Evolutionary conservation across 139 green algal species (phyloP).

Genomic region (Coccomyxa sp.): DNA sequence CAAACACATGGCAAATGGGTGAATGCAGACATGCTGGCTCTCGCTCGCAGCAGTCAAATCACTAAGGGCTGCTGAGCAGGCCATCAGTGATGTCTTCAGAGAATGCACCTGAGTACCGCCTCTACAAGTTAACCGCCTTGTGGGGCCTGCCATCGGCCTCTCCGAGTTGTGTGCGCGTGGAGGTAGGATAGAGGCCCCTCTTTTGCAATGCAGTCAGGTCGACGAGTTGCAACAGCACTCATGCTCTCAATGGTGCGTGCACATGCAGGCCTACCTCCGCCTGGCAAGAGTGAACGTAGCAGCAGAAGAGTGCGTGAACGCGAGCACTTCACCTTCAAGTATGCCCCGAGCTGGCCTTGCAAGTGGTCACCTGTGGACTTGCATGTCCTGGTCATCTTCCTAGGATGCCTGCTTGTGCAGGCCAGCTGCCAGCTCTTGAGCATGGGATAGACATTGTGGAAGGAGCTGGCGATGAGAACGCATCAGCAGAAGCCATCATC

Average conservation of each 20-base stretch:
- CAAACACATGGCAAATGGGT: not conserved
- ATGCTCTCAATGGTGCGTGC: not conserved
- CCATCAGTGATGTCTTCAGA: too few species aligned
- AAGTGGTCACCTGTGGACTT: not conserved
- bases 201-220: not conserved
- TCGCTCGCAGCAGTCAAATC: not conserved
- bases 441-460: constrained; percentile 17
- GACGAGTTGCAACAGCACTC: not conserved
- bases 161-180: constrained; percentile 21
- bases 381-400: not conserved
- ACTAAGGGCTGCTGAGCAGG: too few species aligned
- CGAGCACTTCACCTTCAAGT: constrained; percentile 29
- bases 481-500: constrained; percentile 24
- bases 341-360: not conserved
- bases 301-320: constrained; percentile 20
- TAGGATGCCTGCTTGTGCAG: not conserved
- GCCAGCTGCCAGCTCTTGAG: constrained; percentile 27
- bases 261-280: constrained; percentile 27
- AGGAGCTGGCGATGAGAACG: constrained; percentile 13
- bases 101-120: not conserved
- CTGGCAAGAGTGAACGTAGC: constrained; percentile 14
- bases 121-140: constrained; percentile 21
- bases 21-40: not conserved
- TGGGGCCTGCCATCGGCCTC: constrained; percentile 25
- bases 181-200: constrained; percentile 10